phyloP scores from a whole-genome alignment of 352 stramenopile species.

The Phytopythium boreale region DNA sequence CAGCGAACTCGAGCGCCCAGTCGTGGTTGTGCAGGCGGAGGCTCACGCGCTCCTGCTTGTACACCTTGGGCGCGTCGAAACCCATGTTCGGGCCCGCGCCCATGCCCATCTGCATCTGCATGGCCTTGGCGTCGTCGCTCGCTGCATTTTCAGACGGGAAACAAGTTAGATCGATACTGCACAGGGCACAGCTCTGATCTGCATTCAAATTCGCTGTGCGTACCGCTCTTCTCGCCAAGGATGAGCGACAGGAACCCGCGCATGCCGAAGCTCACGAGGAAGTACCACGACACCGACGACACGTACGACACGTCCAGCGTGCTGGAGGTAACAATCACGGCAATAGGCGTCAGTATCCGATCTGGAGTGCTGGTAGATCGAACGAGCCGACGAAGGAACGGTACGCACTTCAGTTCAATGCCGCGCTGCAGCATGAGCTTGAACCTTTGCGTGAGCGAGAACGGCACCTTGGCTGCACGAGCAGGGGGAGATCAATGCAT shows the following conservation, averaged over 20 bases:
- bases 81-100: conserved; percentile 73
- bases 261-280: conserved; percentile 99
- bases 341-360: conserved; percentile 5
- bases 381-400: background rate
- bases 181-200: too few species aligned
- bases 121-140: conserved; percentile 87
- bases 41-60: conserved; percentile 88
- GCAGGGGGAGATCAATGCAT: background rate
- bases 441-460: conserved; percentile 97
- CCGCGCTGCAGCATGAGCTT: conserved; percentile 98
- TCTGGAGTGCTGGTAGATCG: too few species aligned
- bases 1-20: conserved; percentile 73
- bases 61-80: conserved; percentile 90
- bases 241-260: conserved; percentile 96
- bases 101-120: conserved; percentile 94
- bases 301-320: conserved; percentile 98
- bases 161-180: too few species aligned
- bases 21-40: conserved; percentile 81
- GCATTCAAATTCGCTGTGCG: background rate
- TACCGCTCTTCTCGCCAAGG: conserved; percentile 90
- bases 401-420: conserved; percentile 89
- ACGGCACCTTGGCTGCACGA: conserved; percentile 93
- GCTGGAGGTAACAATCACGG: conserved; percentile 19
- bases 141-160: conserved; percentile 30
- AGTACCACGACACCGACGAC: conserved; percentile 97